Base-by-base conservation (phyloP, 805 yeast genomes). In the Blastobotrys americana region DNA sequence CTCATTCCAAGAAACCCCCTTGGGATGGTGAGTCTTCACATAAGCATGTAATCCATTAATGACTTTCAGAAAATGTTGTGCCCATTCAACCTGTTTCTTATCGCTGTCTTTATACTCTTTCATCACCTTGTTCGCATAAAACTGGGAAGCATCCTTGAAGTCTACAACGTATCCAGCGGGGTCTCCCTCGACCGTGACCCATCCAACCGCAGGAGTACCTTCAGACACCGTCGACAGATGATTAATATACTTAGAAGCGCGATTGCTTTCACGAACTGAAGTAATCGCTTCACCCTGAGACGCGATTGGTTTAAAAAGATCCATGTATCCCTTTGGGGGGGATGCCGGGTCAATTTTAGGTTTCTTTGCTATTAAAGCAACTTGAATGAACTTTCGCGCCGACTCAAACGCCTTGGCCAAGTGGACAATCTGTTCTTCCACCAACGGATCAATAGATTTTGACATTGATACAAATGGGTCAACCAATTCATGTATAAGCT, bases 121-220 rank as follows among this genome's bases (percentile, higher is more conserved):
- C 61, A 89, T 66, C 36, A 90, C 82, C 55, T 95, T 77, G 67
- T 93, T 89, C 8, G 95, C 76, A 88, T 97, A 93, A 67, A 93
- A 93, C 62, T 83, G 90, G 28, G 96, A 84, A 17, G 94, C 78
- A 59, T 93, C 98, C 60, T 82, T 84, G 66, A 80, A 84, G 52
- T 89, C 96, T 3, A 83, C 77, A 45, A 93, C 74, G 52, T 72
- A 76, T 0, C 86, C 77, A 5, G 56, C 56, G 13, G 83, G 77
- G 1, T 97, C 96, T 3, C 86, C 78, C 3, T 73, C 77, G 4
- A 77, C 75, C 16, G 85, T 78, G 50, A 90, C 75, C 99, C 99
- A 93, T 19, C 95, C 95, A 43, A 89, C 70, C 4, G 84, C 86
- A 8, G 96, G 88, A 6, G 84, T 77, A 41, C 96, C 97, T 60